Conservation (phyloP, 148 eudicot genomes). For the Drosera capensis region DNA sequence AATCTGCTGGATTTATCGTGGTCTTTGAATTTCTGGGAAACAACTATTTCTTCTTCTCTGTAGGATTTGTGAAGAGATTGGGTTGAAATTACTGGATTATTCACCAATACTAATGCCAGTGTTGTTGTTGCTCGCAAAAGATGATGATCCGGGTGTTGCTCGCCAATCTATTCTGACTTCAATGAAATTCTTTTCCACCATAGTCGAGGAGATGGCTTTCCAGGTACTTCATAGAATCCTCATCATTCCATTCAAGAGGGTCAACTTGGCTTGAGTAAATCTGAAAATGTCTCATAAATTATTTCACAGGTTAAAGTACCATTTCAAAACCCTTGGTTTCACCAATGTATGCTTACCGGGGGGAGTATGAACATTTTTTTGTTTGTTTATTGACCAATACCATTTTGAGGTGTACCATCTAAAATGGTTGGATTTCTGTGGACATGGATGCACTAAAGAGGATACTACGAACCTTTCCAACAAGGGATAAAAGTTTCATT, state of each 20-base stretch:
- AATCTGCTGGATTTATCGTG: too few relatives aligned
- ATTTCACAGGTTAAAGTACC: too few relatives aligned
- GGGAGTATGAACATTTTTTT: too few relatives aligned
- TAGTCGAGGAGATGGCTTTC: slow-evolving; percentile 49
- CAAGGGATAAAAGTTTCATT: too few relatives aligned
- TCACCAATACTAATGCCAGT: slow-evolving; percentile 44
- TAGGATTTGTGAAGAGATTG: slow-evolving; percentile 69
- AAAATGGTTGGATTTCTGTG: too few relatives aligned
- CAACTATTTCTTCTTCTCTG: slow-evolving; percentile 4
- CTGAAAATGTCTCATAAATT: too few relatives aligned
- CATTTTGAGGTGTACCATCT: too few relatives aligned
- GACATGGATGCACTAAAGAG: too few relatives aligned
- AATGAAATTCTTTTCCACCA: slow-evolving; percentile 41
- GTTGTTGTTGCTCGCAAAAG: slow-evolving; percentile 37
- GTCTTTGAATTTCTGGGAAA: too few relatives aligned
- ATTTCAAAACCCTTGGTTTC: background rate
- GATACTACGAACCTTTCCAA: too few relatives aligned
- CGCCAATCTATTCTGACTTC: slow-evolving; percentile 50
- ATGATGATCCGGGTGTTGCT: slow-evolving; percentile 38
- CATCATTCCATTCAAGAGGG: background rate
- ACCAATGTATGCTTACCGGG: background rate
- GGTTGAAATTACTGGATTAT: slow-evolving; percentile 41
- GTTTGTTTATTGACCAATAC: too few relatives aligned
- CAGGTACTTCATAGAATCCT: slow-evolving; percentile 42
- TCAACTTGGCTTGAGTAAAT: background rate